phyloP scores from a whole-genome alignment of 345 rosid genomes.

The Populus alba region DNA sequence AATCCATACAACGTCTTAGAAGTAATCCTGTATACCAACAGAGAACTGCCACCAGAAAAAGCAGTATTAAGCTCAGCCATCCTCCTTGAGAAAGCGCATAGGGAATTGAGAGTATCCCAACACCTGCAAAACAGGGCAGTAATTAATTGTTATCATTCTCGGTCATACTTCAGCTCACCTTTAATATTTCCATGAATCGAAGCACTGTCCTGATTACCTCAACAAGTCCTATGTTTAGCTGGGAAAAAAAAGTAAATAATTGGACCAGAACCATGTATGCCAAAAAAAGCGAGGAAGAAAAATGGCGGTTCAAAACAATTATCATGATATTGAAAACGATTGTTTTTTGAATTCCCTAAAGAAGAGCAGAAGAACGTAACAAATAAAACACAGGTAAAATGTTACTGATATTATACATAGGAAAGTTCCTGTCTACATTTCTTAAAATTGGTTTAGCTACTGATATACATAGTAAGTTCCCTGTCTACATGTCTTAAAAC shows the following conservation, averaged over 20 bases:
- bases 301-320: too few species aligned
- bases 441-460: background rate
- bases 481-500: background rate
- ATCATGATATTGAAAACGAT: background rate
- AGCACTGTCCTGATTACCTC: background rate
- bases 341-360: background rate
- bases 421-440: background rate
- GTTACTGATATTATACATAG: background rate
- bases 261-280: too few species aligned
- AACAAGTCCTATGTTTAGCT: background rate
- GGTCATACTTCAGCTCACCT: background rate
- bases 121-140: conserved; percentile 34
- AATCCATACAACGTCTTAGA: conserved; percentile 51
- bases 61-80: conserved; percentile 51
- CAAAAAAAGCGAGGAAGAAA: too few species aligned
- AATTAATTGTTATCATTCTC: background rate
- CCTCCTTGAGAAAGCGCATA: conserved; percentile 67
- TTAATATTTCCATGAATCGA: background rate
- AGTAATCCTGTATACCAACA: conserved; percentile 68
- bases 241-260: too few species aligned
- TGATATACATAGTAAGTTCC: background rate
- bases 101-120: conserved; percentile 63
- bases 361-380: background rate
- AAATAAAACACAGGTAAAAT: background rate
- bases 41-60: conserved; percentile 47